Conservation (phyloP, 1,139 yeast species). For the Pichia terricola region DNA sequence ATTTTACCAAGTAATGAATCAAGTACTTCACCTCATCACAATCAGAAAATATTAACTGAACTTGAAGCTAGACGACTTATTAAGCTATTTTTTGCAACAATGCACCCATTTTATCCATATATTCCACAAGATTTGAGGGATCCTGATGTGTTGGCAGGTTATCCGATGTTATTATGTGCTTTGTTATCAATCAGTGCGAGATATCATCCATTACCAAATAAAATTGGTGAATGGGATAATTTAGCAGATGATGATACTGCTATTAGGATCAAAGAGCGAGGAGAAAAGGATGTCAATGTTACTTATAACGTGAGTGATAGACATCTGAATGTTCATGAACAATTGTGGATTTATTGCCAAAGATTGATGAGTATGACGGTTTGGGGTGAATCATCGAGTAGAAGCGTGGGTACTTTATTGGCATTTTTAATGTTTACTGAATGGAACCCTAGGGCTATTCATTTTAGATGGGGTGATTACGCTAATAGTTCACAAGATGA, state of each 20-base stretch:
- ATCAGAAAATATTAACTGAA: constrained; percentile 35
- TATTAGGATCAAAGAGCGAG: constrained; percentile 7
- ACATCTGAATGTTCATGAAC: constrained; percentile 60
- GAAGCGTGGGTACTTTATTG: constrained; percentile 78
- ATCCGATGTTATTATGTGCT: constrained; percentile 74
- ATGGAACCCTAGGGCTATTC: constrained; percentile 94
- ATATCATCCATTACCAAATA: constrained; percentile 47
- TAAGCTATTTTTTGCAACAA: constrained; percentile 57
- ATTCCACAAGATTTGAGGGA: constrained; percentile 67
- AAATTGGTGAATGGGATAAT: constrained; percentile 12
- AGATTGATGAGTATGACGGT: constrained; percentile 74
- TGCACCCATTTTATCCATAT: constrained; percentile 89
- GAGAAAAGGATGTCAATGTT: constrained; percentile 5
- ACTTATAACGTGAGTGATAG: constrained; percentile 9
- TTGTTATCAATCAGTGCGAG: constrained; percentile 72
- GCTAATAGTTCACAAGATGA: constrained; percentile 47
- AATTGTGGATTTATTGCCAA: constrained; percentile 79
- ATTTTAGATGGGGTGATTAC: constrained; percentile 81
- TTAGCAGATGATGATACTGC: constrained; percentile 19
- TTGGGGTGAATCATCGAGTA: constrained; percentile 89
- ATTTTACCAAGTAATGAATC: constrained; percentile 31
- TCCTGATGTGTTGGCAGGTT: constrained; percentile 57
- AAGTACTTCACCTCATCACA: neutral
- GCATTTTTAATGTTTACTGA: constrained; percentile 84
- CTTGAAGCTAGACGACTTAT: constrained; percentile 58